Base-by-base conservation (phyloP, 805 yeast species). In the Candida palmyrensis region DNA sequence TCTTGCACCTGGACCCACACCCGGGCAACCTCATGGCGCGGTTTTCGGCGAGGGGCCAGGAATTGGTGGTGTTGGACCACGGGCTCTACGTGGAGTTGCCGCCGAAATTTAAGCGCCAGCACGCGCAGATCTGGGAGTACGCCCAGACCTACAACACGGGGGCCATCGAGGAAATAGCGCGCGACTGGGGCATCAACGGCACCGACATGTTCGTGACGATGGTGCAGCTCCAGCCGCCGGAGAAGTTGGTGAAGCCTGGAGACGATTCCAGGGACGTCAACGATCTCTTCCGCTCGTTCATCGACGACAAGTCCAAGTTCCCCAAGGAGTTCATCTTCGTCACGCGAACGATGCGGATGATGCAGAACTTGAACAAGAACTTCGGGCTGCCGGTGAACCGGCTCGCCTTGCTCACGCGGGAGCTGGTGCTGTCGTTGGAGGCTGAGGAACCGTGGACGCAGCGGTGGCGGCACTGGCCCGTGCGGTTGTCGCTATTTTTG, bases 321-420 rank as follows among this genome's bases (percentile, higher is more conserved):
- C 94, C 94, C 2, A 55, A 77, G 39, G 77, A 76, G 29, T 53
- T 83, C 34, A 64, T 79, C 13, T 82, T 83, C 44, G 57, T 84
- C 5, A 75, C 82, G 35, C 60, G 90, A 46, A 68, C 84, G 8
- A 79, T 82, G 82, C 62, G 89, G 39, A 82, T 83, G 63, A 70
- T 84, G 32, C 90, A 82, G 50, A 78, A 77, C 16, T 55, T 80
- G 41, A 83, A 84, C 51, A 76, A 75, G 42, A 60, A 59, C 22
- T 74, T 73, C 49, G 85, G 81, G 3, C 73, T 86, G 11, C 90
- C 89, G 0, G 80, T 82, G n/a, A 83, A 83, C 51, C 65, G 92
- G 37, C 57, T 83, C 43, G 78, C 77, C 37, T 49, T 79, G 18
- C 61, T 83, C 34, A 83, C 84, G 0, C 55, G 62, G 11, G 77